These are phyloP conservation scores for Stenocarpella maydis DNA, from an alignment of 2,329 filamentous ascomycete species.

Conservation along the genomic window DNA sequence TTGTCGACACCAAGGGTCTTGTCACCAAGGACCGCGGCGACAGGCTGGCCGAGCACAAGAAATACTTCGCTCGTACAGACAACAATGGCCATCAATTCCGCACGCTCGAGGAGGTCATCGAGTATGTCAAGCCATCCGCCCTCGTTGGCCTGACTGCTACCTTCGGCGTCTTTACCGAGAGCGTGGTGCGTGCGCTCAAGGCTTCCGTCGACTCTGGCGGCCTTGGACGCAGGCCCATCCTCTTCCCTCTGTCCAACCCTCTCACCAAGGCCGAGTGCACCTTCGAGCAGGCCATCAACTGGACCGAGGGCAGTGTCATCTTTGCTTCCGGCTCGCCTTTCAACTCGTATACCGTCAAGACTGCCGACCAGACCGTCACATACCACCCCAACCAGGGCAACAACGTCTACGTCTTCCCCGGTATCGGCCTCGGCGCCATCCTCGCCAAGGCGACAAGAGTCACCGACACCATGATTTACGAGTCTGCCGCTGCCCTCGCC, in stretches of 20 bases:
- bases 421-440: conserved; percentile 92
- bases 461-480: conserved; percentile 97
- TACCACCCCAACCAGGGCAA: conserved; percentile 87
- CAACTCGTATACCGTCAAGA: conserved; percentile 73
- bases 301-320: conserved; percentile 90
- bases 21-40: conserved; percentile 94
- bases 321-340: conserved; percentile 98
- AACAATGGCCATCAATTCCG: conserved; percentile 76
- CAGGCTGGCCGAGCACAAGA: conserved; percentile 89
- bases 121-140: conserved; percentile 93
- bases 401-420: conserved; percentile 94
- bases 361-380: conserved; percentile 65
- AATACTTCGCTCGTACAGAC: conserved; percentile 72
- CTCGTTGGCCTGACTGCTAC: conserved; percentile 95
- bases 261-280: conserved; percentile 97
- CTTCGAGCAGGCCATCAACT: conserved; percentile 88
- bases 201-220: conserved; percentile 69
- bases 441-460: conserved; percentile 86
- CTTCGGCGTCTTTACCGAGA: conserved; percentile 91
- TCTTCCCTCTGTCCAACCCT: conserved; percentile 97
- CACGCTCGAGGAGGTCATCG: conserved; percentile 88
- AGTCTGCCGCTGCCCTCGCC: conserved; percentile 82
- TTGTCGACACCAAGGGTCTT: conserved; percentile 95
- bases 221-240: conserved; percentile 81
- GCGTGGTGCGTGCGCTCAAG: conserved; percentile 78